Evolutionary conservation across 768 basidiomycete genomes (phyloP).

Genomic region (Russula virescens): DNA sequence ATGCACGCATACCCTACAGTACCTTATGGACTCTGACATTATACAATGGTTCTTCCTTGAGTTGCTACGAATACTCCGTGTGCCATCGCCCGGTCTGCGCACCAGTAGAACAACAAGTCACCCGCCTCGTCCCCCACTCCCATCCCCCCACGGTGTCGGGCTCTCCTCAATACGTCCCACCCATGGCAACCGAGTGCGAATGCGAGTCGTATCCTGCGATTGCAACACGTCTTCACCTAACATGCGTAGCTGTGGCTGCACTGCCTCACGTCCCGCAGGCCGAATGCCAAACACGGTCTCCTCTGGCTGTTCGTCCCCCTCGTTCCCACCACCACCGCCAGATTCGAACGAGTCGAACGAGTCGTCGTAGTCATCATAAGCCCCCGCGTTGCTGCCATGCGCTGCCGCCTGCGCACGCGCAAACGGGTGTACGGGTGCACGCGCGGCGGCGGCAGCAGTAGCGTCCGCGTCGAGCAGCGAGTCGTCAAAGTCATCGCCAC

Average conservation of each 20-base stretch:
- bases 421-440: constrained; percentile 56
- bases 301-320: constrained; percentile 37
- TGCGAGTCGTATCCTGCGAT: constrained; percentile 57
- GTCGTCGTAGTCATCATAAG: constrained; percentile 32
- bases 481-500: constrained; percentile 30
- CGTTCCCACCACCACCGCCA: constrained; percentile 33
- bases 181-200: constrained; percentile 47
- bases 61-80: too few species aligned
- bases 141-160: constrained; percentile 47
- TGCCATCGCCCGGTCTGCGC: too few species aligned
- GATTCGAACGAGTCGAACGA: constrained; percentile 40
- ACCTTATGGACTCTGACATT: neutral
- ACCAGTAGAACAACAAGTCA: neutral
- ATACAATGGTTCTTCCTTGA: neutral
- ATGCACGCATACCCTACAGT: too few species aligned
- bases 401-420: constrained; percentile 35
- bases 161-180: constrained; percentile 54
- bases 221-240: constrained; percentile 58
- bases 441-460: constrained; percentile 36
- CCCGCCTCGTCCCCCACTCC: neutral
- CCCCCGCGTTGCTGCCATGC: neutral
- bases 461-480: constrained; percentile 38
- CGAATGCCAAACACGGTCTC: constrained; percentile 72
- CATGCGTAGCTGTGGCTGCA: constrained; percentile 39
- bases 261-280: constrained; percentile 40